phyloP scores from a whole-genome alignment of 805 yeast genomes.

The Suhomyces prunicola region DNA sequence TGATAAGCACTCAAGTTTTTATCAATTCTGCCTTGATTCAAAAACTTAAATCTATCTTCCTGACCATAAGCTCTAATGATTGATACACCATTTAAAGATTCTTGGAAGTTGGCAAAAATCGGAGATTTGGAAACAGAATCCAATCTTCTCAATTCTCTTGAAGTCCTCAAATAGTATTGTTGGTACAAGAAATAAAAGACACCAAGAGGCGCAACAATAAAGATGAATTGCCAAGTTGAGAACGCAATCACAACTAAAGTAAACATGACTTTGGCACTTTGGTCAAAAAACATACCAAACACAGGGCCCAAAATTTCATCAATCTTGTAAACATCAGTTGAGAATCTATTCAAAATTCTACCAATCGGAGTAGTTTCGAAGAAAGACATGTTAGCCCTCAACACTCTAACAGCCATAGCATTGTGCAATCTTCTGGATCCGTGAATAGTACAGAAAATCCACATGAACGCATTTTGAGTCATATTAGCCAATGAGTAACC shows the following conservation, averaged over 20 bases:
- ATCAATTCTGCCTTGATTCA: constrained; percentile 73
- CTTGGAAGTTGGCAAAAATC: constrained; percentile 81
- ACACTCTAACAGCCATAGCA: constrained; percentile 64
- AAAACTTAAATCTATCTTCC: constrained; percentile 55
- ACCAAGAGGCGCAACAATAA: constrained; percentile 68
- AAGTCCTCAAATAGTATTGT: constrained; percentile 69
- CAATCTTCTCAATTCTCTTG: constrained; percentile 78
- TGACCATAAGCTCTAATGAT: constrained; percentile 75
- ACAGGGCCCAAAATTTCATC: constrained; percentile 77
- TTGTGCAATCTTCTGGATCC: constrained; percentile 78
- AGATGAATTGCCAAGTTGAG: constrained; percentile 83
- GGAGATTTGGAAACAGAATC: constrained; percentile 81
- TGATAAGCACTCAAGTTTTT: constrained; percentile 87
- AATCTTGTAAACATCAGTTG: constrained; percentile 84
- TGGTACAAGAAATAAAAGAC: constrained; percentile 68
- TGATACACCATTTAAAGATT: constrained; percentile 70
- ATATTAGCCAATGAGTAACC: constrained; percentile 59
- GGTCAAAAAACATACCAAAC: constrained; percentile 64
- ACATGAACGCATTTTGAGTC: constrained; percentile 63
- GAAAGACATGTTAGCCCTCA: constrained; percentile 92
- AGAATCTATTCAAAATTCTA: constrained; percentile 83
- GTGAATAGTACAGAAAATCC: constrained; percentile 78
- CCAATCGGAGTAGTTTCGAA: constrained; percentile 97
- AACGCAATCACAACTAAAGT: constrained; percentile 76
- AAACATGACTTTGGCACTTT: constrained; percentile 61